A percentile compares a stretch with the other conserved stretches of the same genome.
Conservation (phyloP, 2,329 filamentous ascomycete species). For the Sporothrix dimorphospora region DNA sequence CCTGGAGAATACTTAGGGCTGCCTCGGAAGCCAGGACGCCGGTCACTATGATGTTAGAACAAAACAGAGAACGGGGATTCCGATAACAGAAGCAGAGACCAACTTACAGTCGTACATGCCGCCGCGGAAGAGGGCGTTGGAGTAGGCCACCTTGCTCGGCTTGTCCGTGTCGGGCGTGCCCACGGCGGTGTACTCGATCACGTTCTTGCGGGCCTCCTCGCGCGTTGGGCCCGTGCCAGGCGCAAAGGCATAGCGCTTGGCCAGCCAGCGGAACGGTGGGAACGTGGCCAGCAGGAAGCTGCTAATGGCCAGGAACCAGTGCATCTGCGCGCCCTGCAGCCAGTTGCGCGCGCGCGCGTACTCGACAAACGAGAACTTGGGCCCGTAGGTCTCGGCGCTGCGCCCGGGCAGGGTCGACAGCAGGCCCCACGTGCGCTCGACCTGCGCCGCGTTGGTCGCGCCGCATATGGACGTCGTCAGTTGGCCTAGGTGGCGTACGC, state of each 20-base stretch:
- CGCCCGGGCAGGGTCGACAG: slow-evolving; percentile 50
- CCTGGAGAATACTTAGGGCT: slow-evolving; percentile 66
- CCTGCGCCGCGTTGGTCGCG: slow-evolving; percentile 55
- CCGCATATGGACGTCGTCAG: slow-evolving; percentile 57
- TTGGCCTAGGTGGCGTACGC: slow-evolving; percentile 56
- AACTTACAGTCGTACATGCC: slow-evolving; percentile 67
- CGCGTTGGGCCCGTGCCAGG: slow-evolving; percentile 59
- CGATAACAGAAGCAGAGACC: not conserved
- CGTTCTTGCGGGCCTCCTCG: slow-evolving; percentile 60
- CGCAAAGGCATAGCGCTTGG: slow-evolving; percentile 50
- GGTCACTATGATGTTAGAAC: slow-evolving; percentile 55
- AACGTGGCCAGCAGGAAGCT: slow-evolving; percentile 48
- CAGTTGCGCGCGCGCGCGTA: slow-evolving; percentile 56
- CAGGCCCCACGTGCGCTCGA: slow-evolving; percentile 67
- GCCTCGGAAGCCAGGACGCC: slow-evolving; percentile 66
- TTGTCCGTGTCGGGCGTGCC: slow-evolving; percentile 59
- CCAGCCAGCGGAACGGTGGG: slow-evolving; percentile 51
- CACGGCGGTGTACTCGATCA: slow-evolving; percentile 65
- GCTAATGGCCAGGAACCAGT: slow-evolving; percentile 52
- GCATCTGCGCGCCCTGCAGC: slow-evolving; percentile 53
- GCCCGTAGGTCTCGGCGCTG: slow-evolving; percentile 57
- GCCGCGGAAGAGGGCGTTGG: slow-evolving; percentile 59
- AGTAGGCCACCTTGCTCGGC: slow-evolving; percentile 54
- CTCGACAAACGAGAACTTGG: slow-evolving; percentile 63
- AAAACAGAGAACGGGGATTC: not conserved